Percentiles rank a stretch among this genome's conserved stretches.
Conservation (phyloP, 108 stramenopile species). For the Skeletonema costatum region DNA sequence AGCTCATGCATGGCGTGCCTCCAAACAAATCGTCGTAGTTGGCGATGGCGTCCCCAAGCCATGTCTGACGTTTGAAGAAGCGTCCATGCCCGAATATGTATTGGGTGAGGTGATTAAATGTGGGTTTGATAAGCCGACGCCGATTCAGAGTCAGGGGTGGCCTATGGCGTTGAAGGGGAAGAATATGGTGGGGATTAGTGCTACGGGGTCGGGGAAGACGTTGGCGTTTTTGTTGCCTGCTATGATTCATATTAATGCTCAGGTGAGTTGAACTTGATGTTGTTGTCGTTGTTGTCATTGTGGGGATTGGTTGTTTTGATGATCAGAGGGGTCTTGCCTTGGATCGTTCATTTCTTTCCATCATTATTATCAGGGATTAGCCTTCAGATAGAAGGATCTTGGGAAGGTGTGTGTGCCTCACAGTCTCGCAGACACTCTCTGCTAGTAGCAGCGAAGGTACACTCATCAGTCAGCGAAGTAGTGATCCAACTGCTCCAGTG, state of each 20-base stretch:
- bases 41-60: slow-evolving; percentile 97
- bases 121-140: slow-evolving; percentile 96
- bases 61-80: slow-evolving; percentile 93
- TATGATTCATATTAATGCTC: slow-evolving; percentile 99
- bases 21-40: slow-evolving; percentile 83
- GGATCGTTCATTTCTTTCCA: neutral
- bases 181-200: slow-evolving; percentile 96
- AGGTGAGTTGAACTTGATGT: slow-evolving; percentile 71
- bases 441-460: neutral
- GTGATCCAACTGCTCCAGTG: neutral
- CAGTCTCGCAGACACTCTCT: neutral
- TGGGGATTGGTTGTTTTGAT: neutral
- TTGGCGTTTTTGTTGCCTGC: slow-evolving; percentile 98
- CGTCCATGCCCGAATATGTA: slow-evolving; percentile 96
- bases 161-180: slow-evolving; percentile 98
- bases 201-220: slow-evolving; percentile 97
- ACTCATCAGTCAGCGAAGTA: neutral
- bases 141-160: slow-evolving; percentile 99
- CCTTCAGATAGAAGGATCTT: neutral
- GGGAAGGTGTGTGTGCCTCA: neutral
- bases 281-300: neutral
- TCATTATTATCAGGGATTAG: neutral
- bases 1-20: slow-evolving; percentile 87
- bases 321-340: slow-evolving; percentile 4
- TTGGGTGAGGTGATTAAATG: slow-evolving; percentile 92